Conservation (phyloP, 2,329 filamentous ascomycete species). For the Fusarium sp. region DNA sequence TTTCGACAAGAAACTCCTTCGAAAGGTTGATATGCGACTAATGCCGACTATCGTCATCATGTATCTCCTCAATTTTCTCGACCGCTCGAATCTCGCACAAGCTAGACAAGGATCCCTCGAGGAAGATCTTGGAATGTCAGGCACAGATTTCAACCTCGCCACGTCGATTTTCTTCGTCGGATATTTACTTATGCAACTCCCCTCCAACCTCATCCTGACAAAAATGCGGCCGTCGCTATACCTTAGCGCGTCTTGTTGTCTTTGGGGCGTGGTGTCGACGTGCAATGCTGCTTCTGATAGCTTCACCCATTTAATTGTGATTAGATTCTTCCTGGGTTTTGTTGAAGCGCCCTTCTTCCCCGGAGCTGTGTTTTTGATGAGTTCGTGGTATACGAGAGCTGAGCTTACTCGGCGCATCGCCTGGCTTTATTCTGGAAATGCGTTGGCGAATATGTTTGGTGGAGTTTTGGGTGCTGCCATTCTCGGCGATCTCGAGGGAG, state of each 20-base stretch:
- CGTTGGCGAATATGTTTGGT: constrained; percentile 61
- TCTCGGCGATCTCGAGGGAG: constrained; percentile 54
- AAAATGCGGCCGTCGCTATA: constrained; percentile 63
- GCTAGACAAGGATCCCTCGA: constrained; percentile 64
- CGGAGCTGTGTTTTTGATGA: constrained; percentile 58
- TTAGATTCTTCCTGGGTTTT: constrained; percentile 55
- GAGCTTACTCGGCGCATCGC: constrained; percentile 68
- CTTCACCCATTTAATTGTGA: constrained; percentile 55
- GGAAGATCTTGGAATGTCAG: constrained; percentile 61
- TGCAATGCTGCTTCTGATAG: constrained; percentile 58
- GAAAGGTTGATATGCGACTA: constrained; percentile 62
- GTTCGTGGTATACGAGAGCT: constrained; percentile 55
- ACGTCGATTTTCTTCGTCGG: constrained; percentile 70
- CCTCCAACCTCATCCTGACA: constrained; percentile 67
- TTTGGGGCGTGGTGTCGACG: constrained; percentile 52
- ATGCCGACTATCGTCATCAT: constrained; percentile 64
- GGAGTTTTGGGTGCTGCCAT: constrained; percentile 61
- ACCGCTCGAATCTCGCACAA: constrained; percentile 63
- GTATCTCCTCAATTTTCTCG: constrained; percentile 66
- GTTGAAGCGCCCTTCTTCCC: constrained; percentile 63
- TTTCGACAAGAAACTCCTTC: constrained; percentile 49
- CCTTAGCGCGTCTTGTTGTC: constrained; percentile 57
- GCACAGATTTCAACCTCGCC: constrained; percentile 67
- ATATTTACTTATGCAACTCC: constrained; percentile 70
- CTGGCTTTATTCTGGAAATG: constrained; percentile 66